These are phyloP conservation scores for Neurospora hispaniola DNA, from an alignment of 495 filamentous ascomycete genomes.

Conservation along the genomic window DNA sequence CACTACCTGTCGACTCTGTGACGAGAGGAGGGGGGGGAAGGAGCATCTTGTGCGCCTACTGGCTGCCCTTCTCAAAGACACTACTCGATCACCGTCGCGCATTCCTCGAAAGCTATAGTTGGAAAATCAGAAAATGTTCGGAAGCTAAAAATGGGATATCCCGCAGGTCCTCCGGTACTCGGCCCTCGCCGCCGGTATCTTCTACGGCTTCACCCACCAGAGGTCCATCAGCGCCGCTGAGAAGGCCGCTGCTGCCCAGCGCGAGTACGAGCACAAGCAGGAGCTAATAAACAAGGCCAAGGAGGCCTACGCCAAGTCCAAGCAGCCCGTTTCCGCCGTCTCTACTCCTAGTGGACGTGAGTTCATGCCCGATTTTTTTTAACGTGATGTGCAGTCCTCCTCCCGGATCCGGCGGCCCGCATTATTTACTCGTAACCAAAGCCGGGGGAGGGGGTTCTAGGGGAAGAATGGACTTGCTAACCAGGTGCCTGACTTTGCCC, in stretches of 20 bases:
- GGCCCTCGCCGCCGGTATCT: constrained; percentile 73
- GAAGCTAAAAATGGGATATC: constrained; percentile 1
- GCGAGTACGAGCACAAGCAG: constrained; percentile 80
- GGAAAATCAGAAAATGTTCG: background rate
- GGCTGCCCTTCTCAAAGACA: background rate
- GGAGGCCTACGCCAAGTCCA: constrained; percentile 73
- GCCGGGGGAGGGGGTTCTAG: background rate
- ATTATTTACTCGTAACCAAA: background rate
- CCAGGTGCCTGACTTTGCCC: constrained; percentile 10
- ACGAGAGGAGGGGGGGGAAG: background rate
- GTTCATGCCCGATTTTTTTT: constrained; percentile 1
- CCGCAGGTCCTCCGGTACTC: constrained; percentile 87
- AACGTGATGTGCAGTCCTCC: background rate
- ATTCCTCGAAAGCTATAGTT: constrained; percentile 5
- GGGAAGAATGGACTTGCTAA: background rate
- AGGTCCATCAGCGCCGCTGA: constrained; percentile 54
- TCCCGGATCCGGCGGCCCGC: background rate
- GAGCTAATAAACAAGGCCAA: constrained; percentile 83
- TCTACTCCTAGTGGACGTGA: constrained; percentile 46
- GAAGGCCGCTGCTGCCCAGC: constrained; percentile 54
- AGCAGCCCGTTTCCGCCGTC: constrained; percentile 50
- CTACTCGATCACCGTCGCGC: background rate
- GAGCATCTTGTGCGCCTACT: background rate
- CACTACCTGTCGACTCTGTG: background rate
- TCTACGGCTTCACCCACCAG: constrained; percentile 93